Percentiles rank a stretch among this genome's conserved stretches.
Conservation (phyloP, 106 monocot genomes). For the Phalaenopsis equestris region DNA sequence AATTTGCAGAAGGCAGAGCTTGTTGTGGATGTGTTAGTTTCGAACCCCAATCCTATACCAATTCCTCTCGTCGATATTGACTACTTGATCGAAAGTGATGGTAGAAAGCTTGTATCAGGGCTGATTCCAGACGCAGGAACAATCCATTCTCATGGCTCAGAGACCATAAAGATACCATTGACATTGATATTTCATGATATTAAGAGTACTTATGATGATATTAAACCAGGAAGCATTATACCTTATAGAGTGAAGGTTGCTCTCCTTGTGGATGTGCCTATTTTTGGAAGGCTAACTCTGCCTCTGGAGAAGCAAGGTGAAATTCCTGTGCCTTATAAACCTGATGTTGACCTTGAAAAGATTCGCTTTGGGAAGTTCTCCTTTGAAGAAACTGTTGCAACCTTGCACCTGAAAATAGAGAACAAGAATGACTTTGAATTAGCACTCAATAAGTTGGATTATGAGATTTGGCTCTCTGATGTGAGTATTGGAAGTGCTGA, state of each 20-base stretch:
- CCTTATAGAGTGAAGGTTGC: conserved; percentile 56
- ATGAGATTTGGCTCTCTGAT: conserved; percentile 57
- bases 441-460: conserved; percentile 55
- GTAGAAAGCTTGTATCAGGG: conserved; percentile 77
- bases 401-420: conserved; percentile 48
- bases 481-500: conserved; percentile 44
- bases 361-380: conserved; percentile 56
- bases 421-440: conserved; percentile 81
- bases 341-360: conserved; percentile 58
- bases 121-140: conserved; percentile 83
- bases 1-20: conserved; percentile 61
- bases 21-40: conserved; percentile 58
- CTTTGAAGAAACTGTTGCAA: conserved; percentile 55
- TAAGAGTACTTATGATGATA: conserved; percentile 54
- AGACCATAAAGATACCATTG: conserved; percentile 70
- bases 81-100: conserved; percentile 74
- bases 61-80: conserved; percentile 75
- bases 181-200: conserved; percentile 68
- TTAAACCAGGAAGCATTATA: conserved; percentile 70
- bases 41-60: conserved; percentile 75
- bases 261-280: conserved; percentile 59
- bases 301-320: conserved; percentile 69
- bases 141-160: conserved; percentile 77
- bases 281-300: conserved; percentile 55
- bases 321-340: conserved; percentile 71